These are phyloP conservation scores for Malassezia yamatoensis DNA, from an alignment of 1,284 basidiomycete species.

Conservation along the genomic window DNA sequence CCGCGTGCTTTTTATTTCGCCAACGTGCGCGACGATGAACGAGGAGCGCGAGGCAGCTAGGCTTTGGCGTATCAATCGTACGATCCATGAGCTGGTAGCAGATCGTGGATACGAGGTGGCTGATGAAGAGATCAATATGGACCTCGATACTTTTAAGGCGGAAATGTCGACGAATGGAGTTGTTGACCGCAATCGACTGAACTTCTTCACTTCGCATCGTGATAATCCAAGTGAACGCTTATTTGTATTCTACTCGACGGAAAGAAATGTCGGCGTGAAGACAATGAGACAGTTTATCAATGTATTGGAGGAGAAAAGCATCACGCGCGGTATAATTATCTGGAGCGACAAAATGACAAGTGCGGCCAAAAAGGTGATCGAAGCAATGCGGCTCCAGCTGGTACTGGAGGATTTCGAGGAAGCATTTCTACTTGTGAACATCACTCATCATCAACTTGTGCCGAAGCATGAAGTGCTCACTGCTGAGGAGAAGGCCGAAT, in stretches of 20 bases:
- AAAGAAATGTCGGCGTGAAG: slow-evolving; percentile 44
- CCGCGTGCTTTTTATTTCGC: background rate
- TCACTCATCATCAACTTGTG: slow-evolving; percentile 82
- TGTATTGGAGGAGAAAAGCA: slow-evolving; percentile 56
- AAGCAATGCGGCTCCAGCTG: slow-evolving; percentile 58
- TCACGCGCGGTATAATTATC: slow-evolving; percentile 83
- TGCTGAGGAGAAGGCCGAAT: slow-evolving; percentile 70
- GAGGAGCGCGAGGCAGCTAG: slow-evolving; percentile 54
- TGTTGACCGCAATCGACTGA: slow-evolving; percentile 39
- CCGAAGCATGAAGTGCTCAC: slow-evolving; percentile 83
- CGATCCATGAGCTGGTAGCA: slow-evolving; percentile 88
- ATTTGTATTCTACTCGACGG: slow-evolving; percentile 71
- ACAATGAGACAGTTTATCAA: slow-evolving; percentile 46
- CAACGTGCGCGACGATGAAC: slow-evolving; percentile 32
- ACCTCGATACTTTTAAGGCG: slow-evolving; percentile 60
- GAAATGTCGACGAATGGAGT: slow-evolving; percentile 51
- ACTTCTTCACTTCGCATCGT: slow-evolving; percentile 38
- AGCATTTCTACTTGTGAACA: slow-evolving; percentile 90
- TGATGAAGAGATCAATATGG: slow-evolving; percentile 79
- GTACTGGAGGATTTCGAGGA: slow-evolving; percentile 93
- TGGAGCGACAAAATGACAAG: slow-evolving; percentile 94
- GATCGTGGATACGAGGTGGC: slow-evolving; percentile 77
- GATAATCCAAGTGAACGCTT: slow-evolving; percentile 62
- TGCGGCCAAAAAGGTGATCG: slow-evolving; percentile 68
- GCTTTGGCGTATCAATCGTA: slow-evolving; percentile 91